Evolutionary conservation across 176 grass and related monocot genomes (phyloP), one percentile per base, ranked within the genome.

Genomic region (Saccharum officinarum): DNA sequence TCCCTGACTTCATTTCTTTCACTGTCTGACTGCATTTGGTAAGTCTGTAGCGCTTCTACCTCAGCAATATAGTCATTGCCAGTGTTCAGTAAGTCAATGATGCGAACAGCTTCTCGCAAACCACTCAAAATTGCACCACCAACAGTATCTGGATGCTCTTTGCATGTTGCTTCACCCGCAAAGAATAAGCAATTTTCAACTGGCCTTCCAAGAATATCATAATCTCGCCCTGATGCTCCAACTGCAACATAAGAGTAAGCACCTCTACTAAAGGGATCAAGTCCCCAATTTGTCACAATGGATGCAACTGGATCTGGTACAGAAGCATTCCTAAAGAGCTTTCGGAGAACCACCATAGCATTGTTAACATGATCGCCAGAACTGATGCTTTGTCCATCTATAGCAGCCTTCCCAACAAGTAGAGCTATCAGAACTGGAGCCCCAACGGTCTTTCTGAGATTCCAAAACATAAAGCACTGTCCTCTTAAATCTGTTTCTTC

Each of bases 381-480:
- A 77, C 81, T 84, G 60, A 94, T 87, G 77, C 38, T 89, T 83
- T 94, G 91, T 71, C 97, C 87, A 77, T 92, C 91, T 88, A 89
- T 83, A 91, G 97, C 97, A 78, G 97, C 91, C 84, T 99, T 99
- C 75, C 97, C 97, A 87, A 87, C 92, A 52, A 99, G 87, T 84
- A 99, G 91, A 76, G 93, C 78, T 92, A 99, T 91, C 55, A 99
- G 76, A 91, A 99, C 88, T 84, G 93, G 93, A 50, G 86, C 92
- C 33, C 92, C 91, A 76, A 92, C 87, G 73, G 97, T 99, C 86
- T 99, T 99, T 80, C 88, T 94, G 57, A 99, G 73, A 91, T 96
- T 99, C 97, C 97, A 99, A 94, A 99, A 99, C 97, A 99, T 99
- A 92, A 96, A 99, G 76, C 97, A 99, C 40, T 84, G 92, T 62